These are phyloP conservation scores for Arabidopsis suecica DNA, from an alignment of 345 rosid species.

Conservation along the genomic window DNA sequence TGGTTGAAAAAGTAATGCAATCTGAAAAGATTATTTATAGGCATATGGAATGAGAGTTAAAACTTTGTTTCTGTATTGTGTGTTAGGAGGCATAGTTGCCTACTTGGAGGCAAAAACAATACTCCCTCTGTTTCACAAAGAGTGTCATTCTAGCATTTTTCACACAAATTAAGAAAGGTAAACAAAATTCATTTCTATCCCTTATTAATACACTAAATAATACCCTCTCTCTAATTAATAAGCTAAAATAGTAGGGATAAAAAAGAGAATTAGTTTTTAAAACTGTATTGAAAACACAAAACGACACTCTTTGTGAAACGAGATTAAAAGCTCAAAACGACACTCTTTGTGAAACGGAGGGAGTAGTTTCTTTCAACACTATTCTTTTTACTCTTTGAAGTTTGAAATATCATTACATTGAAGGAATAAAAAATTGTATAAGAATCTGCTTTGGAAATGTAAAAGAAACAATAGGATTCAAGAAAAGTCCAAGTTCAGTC, in stretches of 20 bases:
- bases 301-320: too few relatives aligned
- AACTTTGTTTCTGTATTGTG: constrained; percentile 9
- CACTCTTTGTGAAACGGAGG: too few relatives aligned
- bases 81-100: constrained; percentile 38
- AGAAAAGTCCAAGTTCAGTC: constrained; percentile 53
- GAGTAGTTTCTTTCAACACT: constrained; percentile 15
- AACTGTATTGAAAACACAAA: too few relatives aligned
- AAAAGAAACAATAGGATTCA: constrained; percentile 34
- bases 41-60: constrained; percentile 23
- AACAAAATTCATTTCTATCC: too few relatives aligned
- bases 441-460: constrained; percentile 47
- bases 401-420: background rate
- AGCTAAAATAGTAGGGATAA: too few relatives aligned
- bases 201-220: too few relatives aligned
- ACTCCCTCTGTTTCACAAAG: too few relatives aligned
- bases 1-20: constrained; percentile 8
- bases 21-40: constrained; percentile 50
- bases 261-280: too few relatives aligned
- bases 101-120: constrained; percentile 44
- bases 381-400: background rate
- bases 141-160: too few relatives aligned
- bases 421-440: constrained; percentile 3
- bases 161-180: too few relatives aligned
- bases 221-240: too few relatives aligned
- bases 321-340: too few relatives aligned